Evolutionary conservation across 2,329 filamentous ascomycete genomes (phyloP), one percentile per base, ranked within the genome.

Genomic region (Grosmannia penicillata): DNA sequence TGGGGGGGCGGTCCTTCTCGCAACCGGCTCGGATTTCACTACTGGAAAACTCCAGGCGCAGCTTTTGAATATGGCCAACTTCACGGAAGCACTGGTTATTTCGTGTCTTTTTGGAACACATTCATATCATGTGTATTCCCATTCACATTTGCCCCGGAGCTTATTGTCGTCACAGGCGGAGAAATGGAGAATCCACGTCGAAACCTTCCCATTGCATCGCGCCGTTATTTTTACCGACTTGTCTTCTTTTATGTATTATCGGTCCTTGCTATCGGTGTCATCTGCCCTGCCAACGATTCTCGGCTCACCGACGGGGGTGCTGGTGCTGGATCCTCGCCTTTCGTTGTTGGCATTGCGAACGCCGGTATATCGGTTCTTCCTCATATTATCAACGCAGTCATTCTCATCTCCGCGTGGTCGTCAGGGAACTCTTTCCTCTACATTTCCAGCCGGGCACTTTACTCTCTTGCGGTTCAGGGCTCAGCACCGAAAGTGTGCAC

Each of bases 371-470:
- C 62, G 6, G 76, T 68, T 6, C 68, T 86, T 4, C 77, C 79
- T 0, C 74, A 72, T 8, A 70, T 87, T 39, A 75, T 87, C 56
- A 87, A 87, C 53, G 80, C 78, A 24, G 65, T 85, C 21, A 77
- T 87, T 47, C 65, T 86, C 45, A 81, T 75, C 0, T 79, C 77
- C 0, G 78, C 77, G 0, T 77, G 73, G 58, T 83, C 78, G 0
- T 68, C 78, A 0, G 75, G 70, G 0, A 85, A 84, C 47, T 73
- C 78, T 45, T 72, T 68, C 51, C 60, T 85, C 27, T 60, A 65
- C 32, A 60, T 70, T 1, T 72, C 72, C 22, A 74, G 72, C 1
- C 65, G 75, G 31, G 68, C 73, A 23, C 57, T 77, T 4, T 71
- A 73, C 45, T 69, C 68, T 3, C 56, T 78, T 38, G 72, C 74